These are phyloP conservation scores for Chlorella sp. DNA, from an alignment of 139 green algal species.

Conservation along the genomic window DNA sequence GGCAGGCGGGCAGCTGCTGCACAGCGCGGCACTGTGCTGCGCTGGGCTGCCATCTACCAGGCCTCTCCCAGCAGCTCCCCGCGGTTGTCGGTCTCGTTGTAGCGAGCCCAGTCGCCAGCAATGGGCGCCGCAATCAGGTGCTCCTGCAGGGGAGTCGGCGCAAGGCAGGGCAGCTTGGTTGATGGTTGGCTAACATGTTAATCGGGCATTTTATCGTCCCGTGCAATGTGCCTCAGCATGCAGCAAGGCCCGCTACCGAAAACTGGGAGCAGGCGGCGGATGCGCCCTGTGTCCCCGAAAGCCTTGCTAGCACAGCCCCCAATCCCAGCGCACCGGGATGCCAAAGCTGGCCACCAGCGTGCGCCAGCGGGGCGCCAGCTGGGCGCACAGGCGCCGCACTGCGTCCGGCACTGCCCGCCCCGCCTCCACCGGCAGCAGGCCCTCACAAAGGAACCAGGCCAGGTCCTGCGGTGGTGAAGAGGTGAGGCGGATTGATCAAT, in stretches of 20 bases:
- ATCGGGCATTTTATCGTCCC: too few relatives aligned
- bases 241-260: too few relatives aligned
- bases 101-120: constrained; percentile 84
- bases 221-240: too few relatives aligned
- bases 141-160: constrained; percentile 51
- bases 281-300: too few relatives aligned
- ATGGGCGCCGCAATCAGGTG: constrained; percentile 88
- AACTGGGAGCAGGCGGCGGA: too few relatives aligned
- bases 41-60: constrained; percentile 34
- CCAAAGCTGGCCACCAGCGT: constrained; percentile 80
- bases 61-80: constrained; percentile 57
- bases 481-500: background rate
- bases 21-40: too few relatives aligned
- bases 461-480: constrained; percentile 55
- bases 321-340: constrained; percentile 62
- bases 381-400: constrained; percentile 59
- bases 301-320: too few relatives aligned
- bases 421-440: constrained; percentile 62
- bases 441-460: constrained; percentile 79
- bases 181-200: too few relatives aligned
- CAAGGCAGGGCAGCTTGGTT: too few relatives aligned
- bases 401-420: constrained; percentile 48
- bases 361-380: constrained; percentile 56
- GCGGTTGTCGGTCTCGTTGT: constrained; percentile 78
- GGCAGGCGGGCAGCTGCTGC: too few relatives aligned